Evolutionary conservation across 1,139 yeast genomes (phyloP), one percentile per base, ranked within the genome.

Genomic region (Nakaseomyces uthaithaninus): DNA sequence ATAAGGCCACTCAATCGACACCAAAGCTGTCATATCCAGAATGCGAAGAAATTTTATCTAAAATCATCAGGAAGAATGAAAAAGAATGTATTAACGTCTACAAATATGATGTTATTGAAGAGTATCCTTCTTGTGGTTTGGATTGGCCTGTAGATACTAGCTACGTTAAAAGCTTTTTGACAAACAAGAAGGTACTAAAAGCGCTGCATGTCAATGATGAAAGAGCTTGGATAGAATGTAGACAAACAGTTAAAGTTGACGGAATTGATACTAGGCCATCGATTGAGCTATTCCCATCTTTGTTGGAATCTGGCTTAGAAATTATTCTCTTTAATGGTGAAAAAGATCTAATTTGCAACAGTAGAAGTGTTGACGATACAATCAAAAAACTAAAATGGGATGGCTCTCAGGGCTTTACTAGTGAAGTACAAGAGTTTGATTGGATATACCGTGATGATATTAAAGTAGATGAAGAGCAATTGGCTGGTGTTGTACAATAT

Each of bases 61-160:
- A 57, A 37, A 58, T 78, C 26, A 60, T 79, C 41, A 58, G 57
- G 36, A 51, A 51, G 12, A 50, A 57, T 3, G 53, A 58, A 42
- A 60, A 71, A 39, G 70, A 68, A 46, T 89, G 98, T 58, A 54
- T 75, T 51, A 91, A 91, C 60, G 78, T 86, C 72, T 91, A 91
- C 60, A 95, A 91, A 59, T 74, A 76, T 43, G 71, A 83, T 25
- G 65, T 82, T 41, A 67, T 64, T 24, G 96, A 91, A 57, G 62
- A 76, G 0, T 86, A 66, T 51, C 96, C 97, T 0, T 66, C 83
- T 0, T 91, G 99, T 64, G 98, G 98, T 4, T 72, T 77, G 77
- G 82, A 83, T 57, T 91, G 99, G 99, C 99, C 99, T 0, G 74
- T 74, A 18, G 91, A 77, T 48, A 65, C 89, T 47, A 65, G 62